Percentiles rank a stretch among this genome's conserved stretches.
Evolutionary conservation across 2,329 filamentous ascomycete species (phyloP).

Genomic region (Lachnellula cervina): DNA sequence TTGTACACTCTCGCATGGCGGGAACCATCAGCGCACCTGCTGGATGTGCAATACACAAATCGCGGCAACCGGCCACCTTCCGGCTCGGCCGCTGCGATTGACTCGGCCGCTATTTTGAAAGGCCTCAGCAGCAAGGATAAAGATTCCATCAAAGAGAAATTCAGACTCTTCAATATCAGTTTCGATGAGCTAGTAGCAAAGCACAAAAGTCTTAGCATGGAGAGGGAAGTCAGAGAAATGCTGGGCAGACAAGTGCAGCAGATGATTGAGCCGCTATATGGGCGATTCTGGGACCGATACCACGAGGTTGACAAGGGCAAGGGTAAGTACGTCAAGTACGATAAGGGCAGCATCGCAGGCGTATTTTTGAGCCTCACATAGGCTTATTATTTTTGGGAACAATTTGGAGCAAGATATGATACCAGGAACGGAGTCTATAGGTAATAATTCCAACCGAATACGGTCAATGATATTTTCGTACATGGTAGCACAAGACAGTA

Average conservation of each 20-base stretch:
- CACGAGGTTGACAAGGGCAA: constrained; percentile 97
- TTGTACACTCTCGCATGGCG: constrained; percentile 85
- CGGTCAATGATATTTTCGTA: neutral
- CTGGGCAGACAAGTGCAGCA: constrained; percentile 81
- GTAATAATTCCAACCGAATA: neutral
- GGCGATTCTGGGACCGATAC: constrained; percentile 93
- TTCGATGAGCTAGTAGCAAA: constrained; percentile 85
- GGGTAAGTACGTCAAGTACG: constrained; percentile 97
- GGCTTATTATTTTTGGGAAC: constrained; percentile 8
- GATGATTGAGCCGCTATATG: constrained; percentile 91
- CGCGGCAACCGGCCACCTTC: constrained; percentile 65
- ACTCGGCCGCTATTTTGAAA: constrained; percentile 81
- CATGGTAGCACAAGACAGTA: neutral
- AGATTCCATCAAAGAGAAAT: constrained; percentile 95
- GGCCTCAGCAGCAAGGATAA: constrained; percentile 83
- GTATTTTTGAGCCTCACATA: constrained; percentile 38
- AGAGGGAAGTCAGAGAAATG: constrained; percentile 77
- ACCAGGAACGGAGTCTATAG: constrained; percentile 3
- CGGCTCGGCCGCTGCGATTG: constrained; percentile 56
- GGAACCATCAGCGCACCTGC: constrained; percentile 76
- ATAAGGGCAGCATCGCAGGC: constrained; percentile 74
- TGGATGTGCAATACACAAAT: constrained; percentile 90
- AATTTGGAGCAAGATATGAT: constrained; percentile 6
- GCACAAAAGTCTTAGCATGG: constrained; percentile 84
- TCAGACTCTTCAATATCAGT: constrained; percentile 79